These are phyloP conservation scores for Trichoderma hamatum DNA, from an alignment of 2,329 filamentous ascomycete genomes.

Conservation along the genomic window DNA sequence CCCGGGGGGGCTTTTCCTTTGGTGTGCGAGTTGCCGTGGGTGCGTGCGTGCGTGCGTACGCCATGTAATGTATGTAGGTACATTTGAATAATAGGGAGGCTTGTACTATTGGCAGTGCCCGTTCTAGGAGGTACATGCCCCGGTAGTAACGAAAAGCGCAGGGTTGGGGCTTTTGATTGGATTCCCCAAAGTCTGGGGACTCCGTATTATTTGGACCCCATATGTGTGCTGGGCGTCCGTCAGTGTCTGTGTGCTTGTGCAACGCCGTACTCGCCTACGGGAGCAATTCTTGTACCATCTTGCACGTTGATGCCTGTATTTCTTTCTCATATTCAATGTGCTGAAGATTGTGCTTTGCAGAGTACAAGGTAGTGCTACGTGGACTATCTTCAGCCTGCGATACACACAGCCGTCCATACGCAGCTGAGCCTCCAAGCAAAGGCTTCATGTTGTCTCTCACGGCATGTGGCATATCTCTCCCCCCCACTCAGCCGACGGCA, in stretches of 20 bases:
- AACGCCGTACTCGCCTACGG: slow-evolving; percentile 8
- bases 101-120: no score
- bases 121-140: no score
- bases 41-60: no score
- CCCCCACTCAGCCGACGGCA: not conserved
- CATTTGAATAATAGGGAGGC: no score
- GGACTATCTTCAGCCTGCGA: not conserved
- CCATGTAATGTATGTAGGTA: no score
- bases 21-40: not conserved
- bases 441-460: not conserved
- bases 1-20: not conserved
- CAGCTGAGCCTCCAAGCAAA: not conserved
- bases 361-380: not conserved
- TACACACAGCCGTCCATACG: not conserved
- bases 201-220: not conserved
- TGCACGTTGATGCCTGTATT: not conserved
- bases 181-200: slow-evolving; percentile 14
- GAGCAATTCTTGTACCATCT: not conserved
- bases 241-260: not conserved
- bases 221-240: not conserved
- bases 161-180: not conserved
- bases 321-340: not conserved
- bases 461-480: slow-evolving; percentile 1
- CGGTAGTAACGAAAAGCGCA: no score
- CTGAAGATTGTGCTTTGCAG: not conserved